phyloP scores from a whole-genome alignment of 2,329 filamentous ascomycete species.

The Pseudogymnoascus sp. region DNA sequence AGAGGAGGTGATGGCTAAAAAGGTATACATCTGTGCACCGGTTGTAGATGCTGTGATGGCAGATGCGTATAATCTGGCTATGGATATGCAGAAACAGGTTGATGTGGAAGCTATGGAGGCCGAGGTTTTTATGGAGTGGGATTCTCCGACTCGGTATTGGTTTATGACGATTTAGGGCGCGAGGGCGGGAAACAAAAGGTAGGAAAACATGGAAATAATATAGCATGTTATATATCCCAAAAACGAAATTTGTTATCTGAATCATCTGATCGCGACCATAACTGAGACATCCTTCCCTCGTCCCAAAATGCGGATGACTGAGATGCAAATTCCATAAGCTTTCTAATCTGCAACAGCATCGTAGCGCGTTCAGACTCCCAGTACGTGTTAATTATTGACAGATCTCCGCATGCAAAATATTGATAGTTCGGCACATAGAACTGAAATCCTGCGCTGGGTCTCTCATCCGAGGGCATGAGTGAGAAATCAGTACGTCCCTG shows the following conservation, averaged over 20 bases:
- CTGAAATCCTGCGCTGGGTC: not conserved
- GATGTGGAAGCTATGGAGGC: slow-evolving; percentile 31
- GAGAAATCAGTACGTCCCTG: not conserved
- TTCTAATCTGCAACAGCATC: too few species aligned
- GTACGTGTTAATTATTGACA: not conserved
- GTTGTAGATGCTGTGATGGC: slow-evolving; percentile 30
- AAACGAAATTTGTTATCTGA: too few species aligned
- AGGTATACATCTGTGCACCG: slow-evolving; percentile 32
- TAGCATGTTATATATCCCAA: too few species aligned
- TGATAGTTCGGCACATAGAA: not conserved
- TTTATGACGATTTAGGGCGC: slow-evolving; percentile 22
- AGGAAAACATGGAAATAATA: not conserved
- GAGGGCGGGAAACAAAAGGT: not conserved
- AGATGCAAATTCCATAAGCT: too few species aligned
- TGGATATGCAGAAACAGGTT: slow-evolving; percentile 34
- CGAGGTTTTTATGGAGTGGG: slow-evolving; percentile 39
- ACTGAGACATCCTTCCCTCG: too few species aligned
- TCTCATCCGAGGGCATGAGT: not conserved
- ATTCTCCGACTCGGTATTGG: slow-evolving; percentile 37
- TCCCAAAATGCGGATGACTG: too few species aligned
- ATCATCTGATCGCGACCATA: not conserved
- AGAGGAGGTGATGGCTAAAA: slow-evolving; percentile 12
- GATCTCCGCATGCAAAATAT: not conserved
- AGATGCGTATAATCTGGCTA: slow-evolving; percentile 33
- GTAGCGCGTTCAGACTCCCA: not conserved